Conservation (phyloP, 2,329 filamentous ascomycete species). For the Plectosphaerella plurivora region DNA sequence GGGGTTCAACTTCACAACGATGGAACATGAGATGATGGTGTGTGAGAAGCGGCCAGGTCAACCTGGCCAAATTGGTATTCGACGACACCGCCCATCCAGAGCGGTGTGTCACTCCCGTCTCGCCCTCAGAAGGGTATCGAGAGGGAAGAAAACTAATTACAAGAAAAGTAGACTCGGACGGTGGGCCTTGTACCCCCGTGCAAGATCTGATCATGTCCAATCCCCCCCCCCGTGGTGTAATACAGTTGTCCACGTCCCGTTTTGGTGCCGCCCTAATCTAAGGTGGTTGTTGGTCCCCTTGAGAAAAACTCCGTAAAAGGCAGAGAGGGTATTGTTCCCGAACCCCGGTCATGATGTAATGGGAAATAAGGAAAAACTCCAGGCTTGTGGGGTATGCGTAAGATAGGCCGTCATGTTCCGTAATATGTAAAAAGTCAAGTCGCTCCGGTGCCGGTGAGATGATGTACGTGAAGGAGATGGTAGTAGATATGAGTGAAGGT, state of each 20-base stretch:
- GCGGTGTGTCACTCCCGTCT: neutral
- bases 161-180: neutral
- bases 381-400: neutral
- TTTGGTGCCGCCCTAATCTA: neutral
- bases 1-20: too few species aligned
- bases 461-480: neutral
- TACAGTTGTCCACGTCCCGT: neutral
- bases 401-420: neutral
- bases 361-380: constrained; percentile 1
- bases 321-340: neutral
- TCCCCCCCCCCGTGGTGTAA: neutral
- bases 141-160: neutral
- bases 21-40: too few species aligned
- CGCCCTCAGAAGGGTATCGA: neutral
- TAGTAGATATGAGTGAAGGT: neutral
- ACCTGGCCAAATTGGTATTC: too few species aligned
- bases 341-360: too few species aligned
- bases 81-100: too few species aligned
- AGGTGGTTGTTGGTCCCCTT: neutral
- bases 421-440: neutral
- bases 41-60: too few species aligned
- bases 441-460: neutral
- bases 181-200: neutral
- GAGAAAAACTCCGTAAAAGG: neutral
- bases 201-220: neutral